Evolutionary conservation across 2,329 filamentous ascomycete genomes (phyloP), one percentile per base, ranked within the genome.

Genomic region (Fusarium subtropicale): DNA sequence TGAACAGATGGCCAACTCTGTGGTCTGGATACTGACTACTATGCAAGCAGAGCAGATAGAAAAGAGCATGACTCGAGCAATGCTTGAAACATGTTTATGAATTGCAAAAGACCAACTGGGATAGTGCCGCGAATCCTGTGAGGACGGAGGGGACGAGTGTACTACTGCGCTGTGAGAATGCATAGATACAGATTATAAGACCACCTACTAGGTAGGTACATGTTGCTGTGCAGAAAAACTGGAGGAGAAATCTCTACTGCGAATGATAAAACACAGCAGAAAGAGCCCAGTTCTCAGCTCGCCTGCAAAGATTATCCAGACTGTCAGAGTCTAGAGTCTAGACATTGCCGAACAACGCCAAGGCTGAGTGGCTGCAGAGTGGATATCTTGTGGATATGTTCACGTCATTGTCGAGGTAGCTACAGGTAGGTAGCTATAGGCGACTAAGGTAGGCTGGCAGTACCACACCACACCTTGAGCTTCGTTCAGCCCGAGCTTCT

Each of bases 331-430:
- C 31, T 38, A 28, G 36, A 47, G 36, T 60, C 33, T 38, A 28
- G 36, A 47, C 51, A 56, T 33, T 62, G 60, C 66, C 56, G 66
- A 66, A 60, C 24, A 47, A 54, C 28, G 28, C 47, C 44, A 58
- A 54, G 33, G 31, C 34, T 63, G 30, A 54, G 47, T 47, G 42
- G 64, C 47, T 59, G 52, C 20, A 38, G 34, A 59, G 51, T 54
- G 56, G 66, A 54, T 33, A 46, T 20, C 18, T 12, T 41, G 65
- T 68, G 66, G 54, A 15, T 45, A 50, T 52, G 28, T 10, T 45
- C 50, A 66, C 66, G 66, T 69, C 66, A 69, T 69, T 58, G 39
- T 48, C 44, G 24, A 67, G 24, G 22, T 22, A 60, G 36, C 36
- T 28, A 30, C 28, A 30, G 28, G 33, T 42, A 30, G 28, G 33